Conservation (phyloP, 257 asterid genomes). For the Catharanthus roseus region DNA sequence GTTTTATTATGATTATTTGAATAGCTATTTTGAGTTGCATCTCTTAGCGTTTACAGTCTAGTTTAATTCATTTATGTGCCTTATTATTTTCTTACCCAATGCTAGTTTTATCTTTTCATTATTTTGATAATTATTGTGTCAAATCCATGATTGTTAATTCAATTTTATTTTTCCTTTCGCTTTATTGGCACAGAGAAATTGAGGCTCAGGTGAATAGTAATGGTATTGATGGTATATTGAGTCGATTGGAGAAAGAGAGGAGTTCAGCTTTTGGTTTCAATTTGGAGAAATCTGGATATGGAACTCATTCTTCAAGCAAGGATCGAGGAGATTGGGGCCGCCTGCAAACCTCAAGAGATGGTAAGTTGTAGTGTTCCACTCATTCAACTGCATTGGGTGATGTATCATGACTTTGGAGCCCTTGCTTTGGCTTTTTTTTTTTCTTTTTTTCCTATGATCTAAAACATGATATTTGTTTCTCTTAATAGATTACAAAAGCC, state of each 20-base stretch:
- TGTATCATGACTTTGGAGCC: background rate
- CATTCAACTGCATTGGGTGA: slow-evolving; percentile 1
- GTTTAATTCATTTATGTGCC: background rate
- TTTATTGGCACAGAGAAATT: slow-evolving; percentile 42
- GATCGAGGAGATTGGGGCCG: slow-evolving; percentile 26
- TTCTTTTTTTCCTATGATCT: too few relatives aligned
- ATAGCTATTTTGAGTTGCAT: background rate
- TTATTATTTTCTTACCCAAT: background rate
- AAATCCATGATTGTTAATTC: background rate
- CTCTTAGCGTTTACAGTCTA: background rate
- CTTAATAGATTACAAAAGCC: slow-evolving; percentile 46
- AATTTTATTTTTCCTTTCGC: background rate
- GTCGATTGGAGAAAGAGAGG: slow-evolving; percentile 78
- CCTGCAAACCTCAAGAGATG: slow-evolving; percentile 26
- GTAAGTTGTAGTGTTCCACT: slow-evolving; percentile 28
- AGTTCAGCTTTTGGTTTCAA: slow-evolving; percentile 41
- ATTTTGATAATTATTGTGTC: too few relatives aligned
- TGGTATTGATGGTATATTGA: slow-evolving; percentile 72
- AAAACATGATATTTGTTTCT: slow-evolving; percentile 20
- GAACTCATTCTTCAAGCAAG: slow-evolving; percentile 28
- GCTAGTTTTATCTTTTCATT: background rate
- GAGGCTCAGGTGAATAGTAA: slow-evolving; percentile 41
- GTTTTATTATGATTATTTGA: background rate
- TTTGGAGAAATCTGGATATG: slow-evolving; percentile 32
- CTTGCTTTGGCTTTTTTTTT: slow-evolving; percentile 9